These are phyloP conservation scores for Spathaspora hagerdaliae DNA, from an alignment of 805 yeast genomes.

Conservation along the genomic window DNA sequence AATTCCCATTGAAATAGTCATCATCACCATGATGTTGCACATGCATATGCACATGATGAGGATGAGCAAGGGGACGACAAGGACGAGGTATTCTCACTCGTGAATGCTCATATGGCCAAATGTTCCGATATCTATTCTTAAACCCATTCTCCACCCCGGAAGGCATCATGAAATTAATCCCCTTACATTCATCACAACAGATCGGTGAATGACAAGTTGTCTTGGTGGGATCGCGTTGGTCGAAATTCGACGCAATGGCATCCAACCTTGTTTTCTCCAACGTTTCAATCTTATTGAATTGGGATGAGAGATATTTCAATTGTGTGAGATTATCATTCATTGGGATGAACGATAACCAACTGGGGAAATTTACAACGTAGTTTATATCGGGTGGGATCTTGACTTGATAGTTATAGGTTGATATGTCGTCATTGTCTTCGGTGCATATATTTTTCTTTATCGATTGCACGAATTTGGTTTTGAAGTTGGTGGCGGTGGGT, in stretches of 20 bases:
- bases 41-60: too few species aligned
- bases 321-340: slow-evolving; percentile 9
- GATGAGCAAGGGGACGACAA: background rate
- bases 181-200: slow-evolving; percentile 41
- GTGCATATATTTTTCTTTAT: slow-evolving; percentile 29
- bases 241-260: slow-evolving; percentile 20
- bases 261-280: slow-evolving; percentile 30
- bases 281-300: slow-evolving; percentile 36
- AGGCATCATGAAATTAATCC: slow-evolving; percentile 35
- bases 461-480: slow-evolving; percentile 30
- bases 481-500: slow-evolving; percentile 37
- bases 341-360: slow-evolving; percentile 28
- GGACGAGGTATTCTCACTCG: slow-evolving; percentile 33
- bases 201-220: slow-evolving; percentile 35
- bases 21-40: slow-evolving; percentile 14
- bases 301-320: slow-evolving; percentile 19
- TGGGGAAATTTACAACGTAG: slow-evolving; percentile 19
- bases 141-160: slow-evolving; percentile 42
- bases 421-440: background rate
- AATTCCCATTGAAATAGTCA: slow-evolving; percentile 46
- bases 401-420: slow-evolving; percentile 17
- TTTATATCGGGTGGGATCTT: slow-evolving; percentile 12
- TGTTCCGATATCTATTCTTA: slow-evolving; percentile 43
- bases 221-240: slow-evolving; percentile 3
- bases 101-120: slow-evolving; percentile 49